These are phyloP conservation scores for Beauveria medogensis DNA, from an alignment of 2,329 filamentous ascomycete species.

Conservation along the genomic window DNA sequence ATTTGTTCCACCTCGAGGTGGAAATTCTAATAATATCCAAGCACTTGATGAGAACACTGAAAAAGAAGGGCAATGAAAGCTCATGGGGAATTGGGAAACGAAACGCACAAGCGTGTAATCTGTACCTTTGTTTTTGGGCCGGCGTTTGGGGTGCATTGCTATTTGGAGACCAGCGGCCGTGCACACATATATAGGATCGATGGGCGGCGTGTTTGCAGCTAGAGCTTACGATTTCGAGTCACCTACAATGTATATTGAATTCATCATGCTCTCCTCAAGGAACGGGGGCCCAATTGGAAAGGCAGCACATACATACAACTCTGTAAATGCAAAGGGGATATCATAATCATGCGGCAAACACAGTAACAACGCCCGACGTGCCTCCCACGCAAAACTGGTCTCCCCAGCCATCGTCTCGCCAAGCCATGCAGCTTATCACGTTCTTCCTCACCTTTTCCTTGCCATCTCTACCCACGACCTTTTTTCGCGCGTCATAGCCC, in stretches of 20 bases:
- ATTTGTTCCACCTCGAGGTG: neutral
- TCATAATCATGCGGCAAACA: slow-evolving; percentile 37
- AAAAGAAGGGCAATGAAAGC: neutral
- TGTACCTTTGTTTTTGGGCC: slow-evolving; percentile 1
- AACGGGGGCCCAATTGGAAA: neutral
- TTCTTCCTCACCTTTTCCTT: slow-evolving; percentile 52
- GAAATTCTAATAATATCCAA: neutral
- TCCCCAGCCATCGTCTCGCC: slow-evolving; percentile 54
- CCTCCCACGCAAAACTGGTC: slow-evolving; percentile 58
- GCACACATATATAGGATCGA: neutral
- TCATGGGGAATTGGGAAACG: neutral
- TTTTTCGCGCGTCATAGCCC: slow-evolving; percentile 41
- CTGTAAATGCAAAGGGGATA: slow-evolving; percentile 11
- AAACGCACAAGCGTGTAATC: neutral
- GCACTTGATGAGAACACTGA: neutral
- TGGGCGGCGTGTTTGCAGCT: neutral
- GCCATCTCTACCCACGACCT: slow-evolving; percentile 49
- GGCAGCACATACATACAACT: neutral
- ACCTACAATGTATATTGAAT: slow-evolving; percentile 18
- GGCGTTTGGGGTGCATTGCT: slow-evolving; percentile 8
- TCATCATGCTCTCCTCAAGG: slow-evolving; percentile 10
- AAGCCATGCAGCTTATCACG: slow-evolving; percentile 54
- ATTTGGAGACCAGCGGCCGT: slow-evolving; percentile 5
- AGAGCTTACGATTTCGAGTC: neutral
- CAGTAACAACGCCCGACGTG: slow-evolving; percentile 57